phyloP scores from a whole-genome alignment of 139 green algal genomes.

The Chlamydomonas sphaeroides region DNA sequence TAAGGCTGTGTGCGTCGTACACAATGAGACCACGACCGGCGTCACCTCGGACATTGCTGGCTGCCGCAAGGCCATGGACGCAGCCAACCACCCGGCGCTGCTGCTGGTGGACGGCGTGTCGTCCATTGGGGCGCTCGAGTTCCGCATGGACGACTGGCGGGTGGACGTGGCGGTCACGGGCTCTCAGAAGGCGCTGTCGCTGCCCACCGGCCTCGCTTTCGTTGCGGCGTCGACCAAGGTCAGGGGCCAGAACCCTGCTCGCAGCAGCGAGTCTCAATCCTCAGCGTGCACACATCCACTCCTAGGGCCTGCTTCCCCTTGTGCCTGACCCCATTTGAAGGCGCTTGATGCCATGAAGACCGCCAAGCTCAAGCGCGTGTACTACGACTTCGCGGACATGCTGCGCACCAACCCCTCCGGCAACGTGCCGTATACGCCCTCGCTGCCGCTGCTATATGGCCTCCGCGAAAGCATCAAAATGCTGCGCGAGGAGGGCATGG shows the following conservation, averaged over 20 bases:
- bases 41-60: constrained; percentile 88
- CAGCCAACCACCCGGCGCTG: constrained; percentile 82
- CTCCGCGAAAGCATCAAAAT: constrained; percentile 81
- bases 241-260: too few relatives aligned
- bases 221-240: constrained; percentile 88
- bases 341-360: constrained; percentile 79
- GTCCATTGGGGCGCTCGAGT: constrained; percentile 93
- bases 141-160: constrained; percentile 94
- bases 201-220: constrained; percentile 94
- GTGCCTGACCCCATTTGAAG: constrained; percentile 40
- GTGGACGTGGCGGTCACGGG: constrained; percentile 97
- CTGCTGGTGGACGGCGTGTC: constrained; percentile 94
- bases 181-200: constrained; percentile 95
- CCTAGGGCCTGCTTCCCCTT: too few relatives aligned
- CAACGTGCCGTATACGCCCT: constrained; percentile 85
- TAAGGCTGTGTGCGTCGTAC: constrained; percentile 95
- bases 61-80: constrained; percentile 79
- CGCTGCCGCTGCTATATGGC: constrained; percentile 91
- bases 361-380: constrained; percentile 78
- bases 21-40: constrained; percentile 98
- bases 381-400: constrained; percentile 92
- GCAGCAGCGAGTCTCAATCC: too few relatives aligned
- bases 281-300: too few relatives aligned
- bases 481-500: constrained; percentile 87
- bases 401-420: constrained; percentile 75